Conservation (phyloP, 495 filamentous ascomycete genomes). For the Neurospora africana region DNA sequence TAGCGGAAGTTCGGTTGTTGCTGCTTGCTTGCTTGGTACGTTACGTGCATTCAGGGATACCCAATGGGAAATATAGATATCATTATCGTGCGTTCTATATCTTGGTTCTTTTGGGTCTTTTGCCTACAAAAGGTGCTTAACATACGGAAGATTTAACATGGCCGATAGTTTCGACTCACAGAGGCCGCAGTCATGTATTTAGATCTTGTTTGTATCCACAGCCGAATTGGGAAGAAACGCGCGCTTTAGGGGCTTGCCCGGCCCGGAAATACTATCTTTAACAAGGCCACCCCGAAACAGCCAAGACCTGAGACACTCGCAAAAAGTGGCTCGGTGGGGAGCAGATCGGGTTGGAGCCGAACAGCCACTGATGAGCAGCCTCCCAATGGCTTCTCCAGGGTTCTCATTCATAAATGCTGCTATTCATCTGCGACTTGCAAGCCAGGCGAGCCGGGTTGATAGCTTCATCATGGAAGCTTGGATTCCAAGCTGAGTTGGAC, state of each 20-base stretch:
- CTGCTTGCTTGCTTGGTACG: neutral
- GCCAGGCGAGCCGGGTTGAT: neutral
- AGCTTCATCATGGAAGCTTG: neutral
- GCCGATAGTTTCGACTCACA: no score
- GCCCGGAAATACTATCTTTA: neutral
- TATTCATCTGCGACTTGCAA: neutral
- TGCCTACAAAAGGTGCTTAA: neutral
- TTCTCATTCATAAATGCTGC: neutral
- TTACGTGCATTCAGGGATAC: neutral
- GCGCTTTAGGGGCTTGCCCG: neutral
- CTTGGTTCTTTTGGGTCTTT: neutral
- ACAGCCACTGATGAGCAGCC: no score
- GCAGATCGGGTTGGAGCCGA: no score
- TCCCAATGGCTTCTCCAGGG: neutral
- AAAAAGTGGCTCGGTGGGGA: no score
- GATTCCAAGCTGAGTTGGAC: neutral
- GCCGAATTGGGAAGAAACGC: neutral
- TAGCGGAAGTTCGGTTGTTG: neutral
- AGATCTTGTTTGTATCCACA: neutral
- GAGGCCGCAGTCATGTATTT: neutral
- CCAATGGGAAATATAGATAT: neutral
- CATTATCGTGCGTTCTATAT: neutral
- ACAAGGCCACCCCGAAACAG: neutral
- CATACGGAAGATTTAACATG: no score
- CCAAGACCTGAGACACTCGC: neutral